Percentiles rank a stretch among this genome's conserved stretches.
Evolutionary conservation across 2,329 filamentous ascomycete genomes (phyloP).

Genomic region (Lithohypha guttulata): DNA sequence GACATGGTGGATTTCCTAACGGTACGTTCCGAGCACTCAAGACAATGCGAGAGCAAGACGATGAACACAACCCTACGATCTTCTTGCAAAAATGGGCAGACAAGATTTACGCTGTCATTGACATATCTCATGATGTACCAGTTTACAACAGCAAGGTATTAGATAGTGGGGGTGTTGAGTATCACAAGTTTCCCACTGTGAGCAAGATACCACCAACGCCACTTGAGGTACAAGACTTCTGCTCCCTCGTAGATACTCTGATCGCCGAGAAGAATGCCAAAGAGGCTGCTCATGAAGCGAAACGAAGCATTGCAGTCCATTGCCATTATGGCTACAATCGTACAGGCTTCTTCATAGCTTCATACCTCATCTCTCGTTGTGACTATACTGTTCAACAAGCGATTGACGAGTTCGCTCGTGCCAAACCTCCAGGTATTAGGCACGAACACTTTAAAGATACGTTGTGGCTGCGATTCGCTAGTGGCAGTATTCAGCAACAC

Average conservation of each 20-base stretch:
- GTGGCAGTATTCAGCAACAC: too few species aligned
- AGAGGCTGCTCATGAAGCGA: constrained; percentile 27
- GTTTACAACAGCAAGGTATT: constrained; percentile 72
- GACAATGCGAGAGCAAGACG: constrained; percentile 81
- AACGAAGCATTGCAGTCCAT: constrained; percentile 65
- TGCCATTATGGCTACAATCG: constrained; percentile 96
- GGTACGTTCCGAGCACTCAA: constrained; percentile 82
- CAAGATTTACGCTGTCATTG: constrained; percentile 65
- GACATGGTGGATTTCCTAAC: constrained; percentile 30
- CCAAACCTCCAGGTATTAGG: constrained; percentile 70
- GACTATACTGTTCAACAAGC: constrained; percentile 64
- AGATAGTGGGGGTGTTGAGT: constrained; percentile 55
- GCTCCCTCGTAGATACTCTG: constrained; percentile 49
- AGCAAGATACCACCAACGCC: constrained; percentile 72
- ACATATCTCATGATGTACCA: constrained; percentile 82
- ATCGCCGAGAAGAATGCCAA: constrained; percentile 38
- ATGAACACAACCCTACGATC: constrained; percentile 61
- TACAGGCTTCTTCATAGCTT: constrained; percentile 82
- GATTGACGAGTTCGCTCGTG: constrained; percentile 63
- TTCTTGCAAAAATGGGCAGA: constrained; percentile 60
- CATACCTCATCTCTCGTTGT: constrained; percentile 76
- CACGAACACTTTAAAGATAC: constrained; percentile 83
- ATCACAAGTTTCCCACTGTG: constrained; percentile 83
- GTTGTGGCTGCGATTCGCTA: constrained; percentile 57
- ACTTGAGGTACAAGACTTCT: constrained; percentile 51